A percentile compares a stretch with the other conserved stretches of the same genome.
These are phyloP conservation scores for Verticillium zaregamsianum DNA, from an alignment of 2,329 filamentous ascomycete species.

Conservation along the genomic window DNA sequence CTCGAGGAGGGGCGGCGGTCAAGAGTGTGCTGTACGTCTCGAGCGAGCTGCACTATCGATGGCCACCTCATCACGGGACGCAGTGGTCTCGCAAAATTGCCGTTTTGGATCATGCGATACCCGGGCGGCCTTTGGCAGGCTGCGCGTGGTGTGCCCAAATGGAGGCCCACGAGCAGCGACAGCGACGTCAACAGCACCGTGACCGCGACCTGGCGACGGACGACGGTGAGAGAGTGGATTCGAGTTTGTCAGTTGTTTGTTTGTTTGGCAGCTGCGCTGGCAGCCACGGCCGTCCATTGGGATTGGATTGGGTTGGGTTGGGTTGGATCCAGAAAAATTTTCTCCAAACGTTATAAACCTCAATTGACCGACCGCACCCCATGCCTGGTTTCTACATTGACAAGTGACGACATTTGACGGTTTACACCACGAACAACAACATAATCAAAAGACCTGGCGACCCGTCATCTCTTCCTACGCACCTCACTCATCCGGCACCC, in stretches of 20 bases:
- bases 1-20: too few relatives aligned
- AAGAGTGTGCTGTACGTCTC: too few relatives aligned
- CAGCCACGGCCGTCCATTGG: background rate
- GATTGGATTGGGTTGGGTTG: background rate
- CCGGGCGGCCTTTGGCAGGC: background rate
- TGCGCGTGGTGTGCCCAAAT: background rate
- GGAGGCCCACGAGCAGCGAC: background rate
- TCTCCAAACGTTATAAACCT: constrained; percentile 3
- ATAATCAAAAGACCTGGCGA: background rate
- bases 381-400: background rate
- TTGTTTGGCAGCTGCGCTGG: background rate
- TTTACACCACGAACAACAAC: background rate
- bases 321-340: constrained; percentile 2
- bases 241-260: background rate
- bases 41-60: too few relatives aligned
- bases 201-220: background rate
- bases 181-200: background rate
- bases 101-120: background rate
- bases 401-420: background rate
- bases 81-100: background rate
- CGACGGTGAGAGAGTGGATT: background rate
- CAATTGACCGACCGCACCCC: background rate
- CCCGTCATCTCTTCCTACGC: background rate
- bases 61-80: background rate
- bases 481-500: constrained; percentile 1